These are phyloP conservation scores for Bacterosira constricta DNA, from an alignment of 108 stramenopile species.

Conservation along the genomic window DNA sequence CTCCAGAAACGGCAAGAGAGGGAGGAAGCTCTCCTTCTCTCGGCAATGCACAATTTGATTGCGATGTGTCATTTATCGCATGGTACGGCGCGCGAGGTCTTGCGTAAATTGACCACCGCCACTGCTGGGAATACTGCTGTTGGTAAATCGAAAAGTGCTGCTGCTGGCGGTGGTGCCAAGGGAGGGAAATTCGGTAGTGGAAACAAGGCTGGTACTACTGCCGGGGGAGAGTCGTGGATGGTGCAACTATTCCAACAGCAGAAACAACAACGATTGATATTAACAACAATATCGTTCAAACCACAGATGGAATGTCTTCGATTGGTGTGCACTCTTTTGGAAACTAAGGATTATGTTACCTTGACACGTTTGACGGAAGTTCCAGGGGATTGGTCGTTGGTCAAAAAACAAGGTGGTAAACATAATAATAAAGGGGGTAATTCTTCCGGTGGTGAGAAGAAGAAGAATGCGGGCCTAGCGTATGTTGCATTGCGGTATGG, in stretches of 20 bases:
- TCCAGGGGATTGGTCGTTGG: slow-evolving; percentile 18
- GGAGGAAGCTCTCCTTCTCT: slow-evolving; percentile 19
- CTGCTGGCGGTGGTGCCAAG: neutral
- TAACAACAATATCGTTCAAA: neutral
- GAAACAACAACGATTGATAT: neutral
- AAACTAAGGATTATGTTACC: slow-evolving; percentile 32
- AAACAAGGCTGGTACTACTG: neutral
- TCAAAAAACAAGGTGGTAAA: slow-evolving; percentile 12
- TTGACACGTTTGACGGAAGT: slow-evolving; percentile 27
- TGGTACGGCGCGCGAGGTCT: slow-evolving; percentile 61
- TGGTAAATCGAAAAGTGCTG: neutral
- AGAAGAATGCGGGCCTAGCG: slow-evolving; percentile 1
- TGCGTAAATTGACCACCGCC: slow-evolving; percentile 26
- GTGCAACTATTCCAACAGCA: slow-evolving; percentile 23
- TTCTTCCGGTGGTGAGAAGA: neutral
- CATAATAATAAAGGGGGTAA: no score
- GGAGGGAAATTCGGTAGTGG: neutral
- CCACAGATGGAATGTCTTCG: slow-evolving; percentile 28
- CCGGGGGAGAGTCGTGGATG: slow-evolving; percentile 29
- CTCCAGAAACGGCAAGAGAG: slow-evolving; percentile 1
- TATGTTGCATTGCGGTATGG: slow-evolving; percentile 36
- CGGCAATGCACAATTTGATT: slow-evolving; percentile 24
- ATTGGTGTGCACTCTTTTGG: slow-evolving; percentile 39
- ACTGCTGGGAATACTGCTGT: neutral
- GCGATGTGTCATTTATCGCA: slow-evolving; percentile 32